phyloP scores from a whole-genome alignment of 2,329 filamentous ascomycete genomes.

The Trichophaea hybrida region DNA sequence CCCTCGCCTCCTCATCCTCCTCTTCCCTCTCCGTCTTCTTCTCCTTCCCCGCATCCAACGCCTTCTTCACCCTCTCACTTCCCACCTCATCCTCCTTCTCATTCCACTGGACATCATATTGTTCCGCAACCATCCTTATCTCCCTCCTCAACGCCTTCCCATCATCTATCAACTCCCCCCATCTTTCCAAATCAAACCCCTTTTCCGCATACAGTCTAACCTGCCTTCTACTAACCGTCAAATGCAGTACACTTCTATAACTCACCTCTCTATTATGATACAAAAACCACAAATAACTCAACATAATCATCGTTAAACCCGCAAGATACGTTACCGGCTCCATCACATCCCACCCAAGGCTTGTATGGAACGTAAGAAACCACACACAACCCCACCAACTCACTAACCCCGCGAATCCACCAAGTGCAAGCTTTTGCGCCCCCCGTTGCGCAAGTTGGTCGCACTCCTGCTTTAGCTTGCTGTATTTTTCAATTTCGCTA shows the following conservation, averaged over 20 bases:
- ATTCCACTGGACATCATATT: constrained; percentile 87
- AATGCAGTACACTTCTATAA: constrained; percentile 73
- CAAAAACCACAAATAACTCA: constrained; percentile 84
- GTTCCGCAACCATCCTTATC: constrained; percentile 63
- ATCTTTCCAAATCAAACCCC: constrained; percentile 60
- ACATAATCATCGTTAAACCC: constrained; percentile 70
- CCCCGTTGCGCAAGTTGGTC: constrained; percentile 61
- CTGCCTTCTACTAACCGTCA: constrained; percentile 69
- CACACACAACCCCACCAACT: constrained; percentile 77
- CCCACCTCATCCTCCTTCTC: constrained; percentile 58
- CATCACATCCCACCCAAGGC: constrained; percentile 59
- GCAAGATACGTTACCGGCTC: constrained; percentile 83
- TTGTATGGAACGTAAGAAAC: constrained; percentile 45
- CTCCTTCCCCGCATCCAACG: constrained; percentile 38
- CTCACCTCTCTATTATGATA: constrained; percentile 82
- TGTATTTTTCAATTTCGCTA: constrained; percentile 50
- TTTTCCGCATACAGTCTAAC: constrained; percentile 58
- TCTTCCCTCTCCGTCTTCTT: constrained; percentile 31
- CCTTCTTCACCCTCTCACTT: constrained; percentile 44
- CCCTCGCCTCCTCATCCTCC: constrained; percentile 29
- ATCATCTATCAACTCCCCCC: constrained; percentile 67
- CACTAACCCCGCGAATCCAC: constrained; percentile 57
- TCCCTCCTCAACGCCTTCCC: constrained; percentile 63
- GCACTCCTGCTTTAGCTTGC: constrained; percentile 66
- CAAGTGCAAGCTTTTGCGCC: constrained; percentile 65